Conservation (phyloP, 306 rosid genomes). For the Inga laurina region DNA sequence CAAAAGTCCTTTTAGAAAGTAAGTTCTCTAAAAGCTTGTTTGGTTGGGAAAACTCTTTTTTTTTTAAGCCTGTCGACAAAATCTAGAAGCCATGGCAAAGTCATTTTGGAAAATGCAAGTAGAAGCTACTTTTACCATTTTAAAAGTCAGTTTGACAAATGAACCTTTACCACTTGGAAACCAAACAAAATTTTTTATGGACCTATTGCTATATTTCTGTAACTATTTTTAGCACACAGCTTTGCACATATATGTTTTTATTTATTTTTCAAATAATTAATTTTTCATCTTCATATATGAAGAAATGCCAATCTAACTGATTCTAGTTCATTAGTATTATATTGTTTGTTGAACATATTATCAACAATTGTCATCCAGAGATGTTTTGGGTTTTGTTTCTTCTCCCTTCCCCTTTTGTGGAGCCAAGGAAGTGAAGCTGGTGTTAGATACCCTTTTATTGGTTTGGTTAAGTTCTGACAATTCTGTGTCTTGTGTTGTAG, state of each 20-base stretch:
- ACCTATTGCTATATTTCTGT: slow-evolving; percentile 11
- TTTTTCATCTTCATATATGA: not conserved
- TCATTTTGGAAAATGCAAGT: not conserved
- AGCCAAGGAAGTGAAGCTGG: slow-evolving; percentile 23
- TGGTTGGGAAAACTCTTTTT: not conserved
- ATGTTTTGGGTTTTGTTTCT: slow-evolving; percentile 10
- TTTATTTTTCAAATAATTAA: not conserved
- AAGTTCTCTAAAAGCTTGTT: not conserved
- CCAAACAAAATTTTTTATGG: not conserved
- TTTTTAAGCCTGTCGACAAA: not conserved
- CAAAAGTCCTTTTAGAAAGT: not conserved
- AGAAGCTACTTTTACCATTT: not conserved
- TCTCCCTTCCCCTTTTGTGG: slow-evolving; percentile 23
- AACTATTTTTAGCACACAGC: not conserved
- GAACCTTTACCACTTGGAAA: not conserved
- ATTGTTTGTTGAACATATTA: slow-evolving; percentile 2
- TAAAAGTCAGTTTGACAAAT: not conserved
- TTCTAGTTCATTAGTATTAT: slow-evolving; percentile 10
- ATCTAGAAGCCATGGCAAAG: not conserved
- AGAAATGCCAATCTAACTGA: not conserved
- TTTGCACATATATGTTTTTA: slow-evolving; percentile 1
- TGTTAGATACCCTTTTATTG: not conserved
- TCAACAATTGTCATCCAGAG: not conserved
- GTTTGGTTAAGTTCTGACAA: slow-evolving; percentile 13
- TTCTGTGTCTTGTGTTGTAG: slow-evolving; percentile 46